Evolutionary conservation across 1,139 yeast genomes (phyloP), one percentile per base, ranked within the genome.

Genomic region (Magnusiomyces starmeri): DNA sequence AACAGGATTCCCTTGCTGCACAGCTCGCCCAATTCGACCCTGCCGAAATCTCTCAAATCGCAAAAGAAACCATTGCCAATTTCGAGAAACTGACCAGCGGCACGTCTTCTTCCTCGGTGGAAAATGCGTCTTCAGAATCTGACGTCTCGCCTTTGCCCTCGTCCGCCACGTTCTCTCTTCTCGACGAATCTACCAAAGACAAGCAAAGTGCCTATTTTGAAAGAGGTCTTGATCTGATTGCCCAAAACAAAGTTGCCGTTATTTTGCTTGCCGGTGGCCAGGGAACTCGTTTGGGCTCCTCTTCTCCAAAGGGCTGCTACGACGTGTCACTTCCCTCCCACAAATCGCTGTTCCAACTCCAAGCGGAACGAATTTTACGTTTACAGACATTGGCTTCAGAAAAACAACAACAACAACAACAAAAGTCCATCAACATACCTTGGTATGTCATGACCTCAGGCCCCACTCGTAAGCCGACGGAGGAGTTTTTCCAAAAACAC

Each of bases 241-340:
- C 79, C 29, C 66, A 73, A 26, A 84, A 84, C 59, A 79, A 85
- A 63, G 97, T 90, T 21, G 98, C 89, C 25, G 92, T 92, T 8
- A 75, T 92, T 46, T 75, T 92, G 53, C 83, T 92, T 85, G 97
- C 98, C 10, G 99, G 98, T 53, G 99, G 99, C 51, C 98, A 92
- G 69, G 99, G 98, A 29, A 85, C 97, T 3, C 77, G 99, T 57
- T 75, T 92, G 54, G 98, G 98, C 1, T 87, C 96, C 1, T 72
- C 80, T 16, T 81, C 73, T 32, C 99, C 99, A 43, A 92, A 92
- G 70, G 99, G 99, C 1, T 90, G 97, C 70, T 92, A 80, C 68
- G 79, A 92, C 65, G 83, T 94, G 55, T 83, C 84, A 0, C 76
- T 94, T 50, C 97, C 97, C 1, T 86, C 96, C 1, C 74, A 76